Percentiles rank a stretch among this genome's conserved stretches.
Conservation (phyloP, 345 rosid species). For the Dipteronia sinensis region DNA sequence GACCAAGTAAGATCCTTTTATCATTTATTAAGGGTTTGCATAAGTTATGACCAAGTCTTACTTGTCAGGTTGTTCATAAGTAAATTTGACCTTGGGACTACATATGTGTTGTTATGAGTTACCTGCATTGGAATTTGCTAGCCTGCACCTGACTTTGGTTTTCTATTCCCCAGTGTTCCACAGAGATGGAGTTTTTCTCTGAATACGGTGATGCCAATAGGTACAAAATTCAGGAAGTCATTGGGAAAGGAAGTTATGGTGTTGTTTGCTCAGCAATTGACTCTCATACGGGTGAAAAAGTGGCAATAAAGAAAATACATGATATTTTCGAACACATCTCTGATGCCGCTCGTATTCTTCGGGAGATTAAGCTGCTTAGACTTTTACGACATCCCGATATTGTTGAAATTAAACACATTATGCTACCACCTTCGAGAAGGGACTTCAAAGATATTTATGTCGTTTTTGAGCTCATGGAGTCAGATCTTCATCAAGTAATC, state of each 20-base stretch:
- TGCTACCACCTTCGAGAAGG: constrained; percentile 92
- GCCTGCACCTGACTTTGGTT: constrained; percentile 6
- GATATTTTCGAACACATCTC: constrained; percentile 91
- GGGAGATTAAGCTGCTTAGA: constrained; percentile 87
- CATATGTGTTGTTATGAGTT: background rate
- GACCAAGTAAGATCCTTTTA: background rate
- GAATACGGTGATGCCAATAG: constrained; percentile 92
- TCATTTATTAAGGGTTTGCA: background rate
- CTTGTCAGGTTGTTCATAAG: background rate
- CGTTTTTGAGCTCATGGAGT: constrained; percentile 97
- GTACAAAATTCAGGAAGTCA: constrained; percentile 85
- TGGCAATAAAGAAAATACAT: constrained; percentile 89
- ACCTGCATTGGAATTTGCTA: background rate
- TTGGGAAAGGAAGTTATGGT: constrained; percentile 95
- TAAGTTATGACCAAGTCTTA: background rate
- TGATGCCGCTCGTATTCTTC: constrained; percentile 88
- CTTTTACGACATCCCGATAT: constrained; percentile 89
- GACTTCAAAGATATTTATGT: constrained; percentile 95
- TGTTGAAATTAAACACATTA: constrained; percentile 92
- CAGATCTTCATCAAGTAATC: constrained; percentile 95
- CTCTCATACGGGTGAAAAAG: constrained; percentile 80
- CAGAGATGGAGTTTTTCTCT: constrained; percentile 87
- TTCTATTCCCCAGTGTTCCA: constrained; percentile 54
- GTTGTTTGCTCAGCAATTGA: constrained; percentile 94
- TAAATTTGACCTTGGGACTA: background rate